Base-by-base conservation (phyloP, 2,329 filamentous ascomycete genomes). In the Penicillium fuscoglaucum region DNA sequence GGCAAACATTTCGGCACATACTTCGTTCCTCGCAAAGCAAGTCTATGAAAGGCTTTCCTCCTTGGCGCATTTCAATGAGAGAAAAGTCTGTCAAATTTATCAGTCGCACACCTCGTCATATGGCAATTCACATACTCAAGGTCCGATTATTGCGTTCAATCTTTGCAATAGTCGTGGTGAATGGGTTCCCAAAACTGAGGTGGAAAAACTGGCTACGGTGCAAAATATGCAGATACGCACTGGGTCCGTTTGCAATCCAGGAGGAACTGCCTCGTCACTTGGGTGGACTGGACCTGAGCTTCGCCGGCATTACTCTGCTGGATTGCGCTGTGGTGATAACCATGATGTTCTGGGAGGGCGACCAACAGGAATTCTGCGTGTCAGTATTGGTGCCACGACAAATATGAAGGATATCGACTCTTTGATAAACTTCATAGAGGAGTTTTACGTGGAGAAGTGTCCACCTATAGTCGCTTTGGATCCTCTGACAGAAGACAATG, bases 311-410 rank as follows among this genome's bases (percentile, higher is more conserved):
- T 96, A 95, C 68, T 91, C 89, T 0, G 85, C 88, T 2, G 95
- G 95, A 0, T 87, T 92, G 70, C 85, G 91, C 40, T 99, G 95
- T 73, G 93, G 92, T 7, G 84, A 86, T 54, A 91, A 93, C 19
- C 88, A 90, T 66, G 91, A 96, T 61, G 83, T 96, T 40, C 86
- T 95, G 63, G 83, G 84, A 37, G 93, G 91, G 24, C 96, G 93
- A 67, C 91, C 93, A 2, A 96, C 91, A 0, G 95, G 95, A 1
- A 86, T 96, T 37, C 85, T 98, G 61, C 86, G 95, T 59, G 86
- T 88, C 39, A 98, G 93, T 67, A 74, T 98, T 0, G 95, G 93
- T 3, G 91, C 93, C 0, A 96, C 96, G 90, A 97, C 90, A 69
- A 93, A 86, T 10, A 70, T 84, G 29, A 78, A 80, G 8, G 95